Evolutionary conservation across 768 basidiomycete genomes (phyloP), one percentile per base, ranked within the genome.

Genomic region (Boletales sp.): DNA sequence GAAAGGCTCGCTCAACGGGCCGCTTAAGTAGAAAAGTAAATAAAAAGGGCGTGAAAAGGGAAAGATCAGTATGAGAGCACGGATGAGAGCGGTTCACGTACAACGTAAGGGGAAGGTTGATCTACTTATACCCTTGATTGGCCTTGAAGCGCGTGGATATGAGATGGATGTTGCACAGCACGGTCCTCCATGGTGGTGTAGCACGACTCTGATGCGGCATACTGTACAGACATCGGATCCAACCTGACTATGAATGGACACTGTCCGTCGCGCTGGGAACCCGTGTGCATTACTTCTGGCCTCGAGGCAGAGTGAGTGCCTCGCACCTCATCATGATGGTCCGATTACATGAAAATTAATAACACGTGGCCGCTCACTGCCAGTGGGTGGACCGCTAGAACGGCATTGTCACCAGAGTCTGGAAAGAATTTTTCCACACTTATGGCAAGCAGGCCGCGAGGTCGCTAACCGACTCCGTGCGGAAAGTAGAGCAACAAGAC

Each of bases 1-100:
- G 44, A 45, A 33, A 44, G 44, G 43, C 58, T 37, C 61, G 63
- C 28, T 62, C 63, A 57, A 53, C 63, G 50, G 44, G 56, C 51
- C 58, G 21, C 30, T 49, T 50, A 41, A 49, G 53, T 40, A 57
- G 40, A 32, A 5, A 31, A 15, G 15, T 19, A n/a, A 48, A 54
- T 51, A 51, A 58, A 50, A 41, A 30, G 31, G 33, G 38, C 39
- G 6, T n/a, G 19, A 28, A 18, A 49, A n/a, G 25, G 35, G 33
- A 28, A 46, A 28, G 25, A 4, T 28, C 25, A 28, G 7, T 28
- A 28, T 28, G 25, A 7, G 25, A 40, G 36, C 12, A 38, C 36
- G n/a, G 8, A 14, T 7, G 15, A 21, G 50, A 37, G 40, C 31
- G 32, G n/a, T 30, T 42, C 38, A 41, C 34, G 35, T 34, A 46